Evolutionary conservation across 2,329 filamentous ascomycete species (phyloP), one percentile per base, ranked within the genome.

Genomic region (Colletotrichum sp.): DNA sequence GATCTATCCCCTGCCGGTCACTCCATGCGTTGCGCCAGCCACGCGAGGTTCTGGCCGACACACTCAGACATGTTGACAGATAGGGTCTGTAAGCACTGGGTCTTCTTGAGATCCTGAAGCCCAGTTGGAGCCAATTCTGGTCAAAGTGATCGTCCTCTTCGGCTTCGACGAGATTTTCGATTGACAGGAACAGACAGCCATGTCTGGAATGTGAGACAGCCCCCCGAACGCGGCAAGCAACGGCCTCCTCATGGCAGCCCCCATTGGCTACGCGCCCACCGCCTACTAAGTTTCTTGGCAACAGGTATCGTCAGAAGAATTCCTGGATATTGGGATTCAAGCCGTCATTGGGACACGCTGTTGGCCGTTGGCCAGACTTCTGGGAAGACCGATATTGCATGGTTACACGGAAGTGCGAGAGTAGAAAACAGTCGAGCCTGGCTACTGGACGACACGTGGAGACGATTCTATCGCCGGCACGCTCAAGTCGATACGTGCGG

Each of bases 191-290:
- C 74, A 39, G 21, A 21, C 15, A 12, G 30, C n/a, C 21, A 48
- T 24, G 32, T 59, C 36, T 32, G 64, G 60, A 26, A 72, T 76
- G 59, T 68, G 59, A 76, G 64, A 76, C 70, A 75, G 7, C 28
- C 18, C 7, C 43, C 48, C 59, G 74, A 24, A 76, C 39, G 15
- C 70, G 64, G 64, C 63, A 15, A 73, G 28, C 32, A 75, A 75
- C 74, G 74, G 70, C 64, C 57, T 43, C 30, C 64, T 28, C 64
- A 60, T 68, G 64, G 57, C 48, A 16, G 34, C 24, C 21, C 63
- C 59, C 28, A 32, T 26, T 12, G 52, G 8, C n/a, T 34, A 9
- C 32, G 21, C 43, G 24, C 24, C n/a, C 10, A 57, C 21, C 21
- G 16, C 24, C 61, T 26, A 34, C 6, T 75, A 64, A 26, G n/a